Evolutionary conservation across 2,329 filamentous ascomycete genomes (phyloP), one percentile per base, ranked within the genome.

Genomic region (Monosporascus sp.): DNA sequence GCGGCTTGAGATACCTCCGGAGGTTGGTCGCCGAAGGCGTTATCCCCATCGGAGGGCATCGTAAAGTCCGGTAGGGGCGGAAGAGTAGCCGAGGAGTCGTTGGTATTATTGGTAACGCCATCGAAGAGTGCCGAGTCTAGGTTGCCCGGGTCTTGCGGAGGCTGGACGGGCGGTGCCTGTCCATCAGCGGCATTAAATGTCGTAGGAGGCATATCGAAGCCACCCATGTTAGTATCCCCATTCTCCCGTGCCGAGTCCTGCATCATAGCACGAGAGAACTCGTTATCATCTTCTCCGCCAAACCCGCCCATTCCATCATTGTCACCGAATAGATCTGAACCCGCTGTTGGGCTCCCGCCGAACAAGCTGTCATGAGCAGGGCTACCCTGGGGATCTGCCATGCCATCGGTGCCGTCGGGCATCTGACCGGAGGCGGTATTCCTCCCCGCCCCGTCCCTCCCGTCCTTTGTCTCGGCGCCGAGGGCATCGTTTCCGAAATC

Each of bases 271-370:
- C 85, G 77, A 3, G 86, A 86, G 61, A 95, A 91, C 59, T 92
- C 89, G 61, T 91, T 86, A 54, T 95, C 91, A 41, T 96, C 91
- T 44, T 96, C 91, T 14, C 88, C 86, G 0, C 82, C 88, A 67
- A 91, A 95, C 5, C 82, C 85, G 24, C 80, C 66, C 70, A 79
- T 58, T 70, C 77, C 59, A 69, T 87, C 85, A 51, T 81, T 87
- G 60, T 95, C 91, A 2, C 93, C 94, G 67, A 97, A 99, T 1
- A 99, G 77, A 52, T 69, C 67, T 2, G 91, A 96, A 47, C 91
- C 91, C 0, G 81, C 84, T 20, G 73, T 73, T 20, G 85, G 84
- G 60, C 90, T 91, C 1, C 88, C 88, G 11, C 84, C 88, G 65
- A 97, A 97, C 0, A 97, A 76, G 48, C 90, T 96, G 60, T 84